phyloP scores from a whole-genome alignment of 169 alveolate genomes.

The Plasmodium fragile region DNA sequence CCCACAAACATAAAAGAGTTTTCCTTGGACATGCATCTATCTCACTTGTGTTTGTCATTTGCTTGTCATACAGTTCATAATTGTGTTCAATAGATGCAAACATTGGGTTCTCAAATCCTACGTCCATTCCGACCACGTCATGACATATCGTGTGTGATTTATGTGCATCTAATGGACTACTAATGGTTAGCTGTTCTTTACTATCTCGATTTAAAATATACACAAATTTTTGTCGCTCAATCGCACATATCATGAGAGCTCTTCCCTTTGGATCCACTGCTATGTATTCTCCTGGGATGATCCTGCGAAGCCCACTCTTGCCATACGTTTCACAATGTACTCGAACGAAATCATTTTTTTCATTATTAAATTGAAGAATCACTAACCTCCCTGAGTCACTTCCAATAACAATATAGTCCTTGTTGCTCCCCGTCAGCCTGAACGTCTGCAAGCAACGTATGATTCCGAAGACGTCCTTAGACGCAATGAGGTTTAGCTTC shows the following conservation, averaged over 20 bases:
- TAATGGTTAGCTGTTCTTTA: slow-evolving; percentile 94
- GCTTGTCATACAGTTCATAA: slow-evolving; percentile 91
- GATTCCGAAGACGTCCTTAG: slow-evolving; percentile 95
- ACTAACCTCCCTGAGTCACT: slow-evolving; percentile 98
- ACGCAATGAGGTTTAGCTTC: slow-evolving; percentile 91
- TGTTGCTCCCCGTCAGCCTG: slow-evolving; percentile 93
- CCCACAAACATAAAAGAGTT: slow-evolving; percentile 95
- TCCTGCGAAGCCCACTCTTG: slow-evolving; percentile 96
- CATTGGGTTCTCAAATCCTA: slow-evolving; percentile 96
- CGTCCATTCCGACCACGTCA: slow-evolving; percentile 96
- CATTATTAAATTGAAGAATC: slow-evolving; percentile 92
- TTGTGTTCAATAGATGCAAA: slow-evolving; percentile 97
- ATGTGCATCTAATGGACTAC: slow-evolving; percentile 98
- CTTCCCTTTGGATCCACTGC: slow-evolving; percentile 99
- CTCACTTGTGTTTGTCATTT: slow-evolving; percentile 82
- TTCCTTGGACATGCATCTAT: slow-evolving; percentile 51
- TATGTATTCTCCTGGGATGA: slow-evolving; percentile 98
- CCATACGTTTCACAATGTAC: slow-evolving; percentile 99
- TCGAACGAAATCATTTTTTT: slow-evolving; percentile 90
- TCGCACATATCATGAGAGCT: slow-evolving; percentile 98
- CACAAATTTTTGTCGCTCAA: slow-evolving; percentile 98
- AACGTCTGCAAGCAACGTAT: slow-evolving; percentile 94
- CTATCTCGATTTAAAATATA: slow-evolving; percentile 96
- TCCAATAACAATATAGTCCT: slow-evolving; percentile 95
- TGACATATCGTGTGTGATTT: slow-evolving; percentile 94